Percentiles rank a stretch among this genome's conserved stretches.
phyloP scores from a whole-genome alignment of 441 rosid genomes.

The Populus hybrid region DNA sequence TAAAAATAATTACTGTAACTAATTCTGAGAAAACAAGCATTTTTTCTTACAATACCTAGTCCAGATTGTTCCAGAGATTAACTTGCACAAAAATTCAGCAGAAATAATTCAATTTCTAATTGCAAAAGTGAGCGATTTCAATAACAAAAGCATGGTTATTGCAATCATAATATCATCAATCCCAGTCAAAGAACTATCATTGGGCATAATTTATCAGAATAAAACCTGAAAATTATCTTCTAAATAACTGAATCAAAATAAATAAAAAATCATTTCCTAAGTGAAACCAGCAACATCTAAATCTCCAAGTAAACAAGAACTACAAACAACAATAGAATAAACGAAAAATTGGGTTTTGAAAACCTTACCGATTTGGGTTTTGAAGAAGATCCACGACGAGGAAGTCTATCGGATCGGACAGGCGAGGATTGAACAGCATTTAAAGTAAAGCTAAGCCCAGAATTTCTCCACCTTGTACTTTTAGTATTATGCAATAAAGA shows the following conservation, averaged over 20 bases:
- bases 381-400: conserved; percentile 22
- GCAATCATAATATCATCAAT: neutral
- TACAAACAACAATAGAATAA: neutral
- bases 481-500: conserved; percentile 23
- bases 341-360: neutral
- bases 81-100: neutral
- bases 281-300: neutral
- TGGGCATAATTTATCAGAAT: neutral
- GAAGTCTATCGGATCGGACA: conserved; percentile 27
- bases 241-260: neutral
- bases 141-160: neutral
- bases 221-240: neutral
- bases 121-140: neutral
- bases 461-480: conserved; percentile 26
- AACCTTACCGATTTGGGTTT: conserved; percentile 43
- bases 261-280: neutral
- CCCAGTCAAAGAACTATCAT: neutral
- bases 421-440: conserved; percentile 50
- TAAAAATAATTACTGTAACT: neutral
- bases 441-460: conserved; percentile 29
- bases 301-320: neutral
- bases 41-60: neutral
- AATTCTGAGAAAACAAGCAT: neutral
- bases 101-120: neutral
- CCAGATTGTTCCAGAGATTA: neutral